Conservation (phyloP, 805 yeast species). For the Kregervanrija pseudodelftensis region DNA sequence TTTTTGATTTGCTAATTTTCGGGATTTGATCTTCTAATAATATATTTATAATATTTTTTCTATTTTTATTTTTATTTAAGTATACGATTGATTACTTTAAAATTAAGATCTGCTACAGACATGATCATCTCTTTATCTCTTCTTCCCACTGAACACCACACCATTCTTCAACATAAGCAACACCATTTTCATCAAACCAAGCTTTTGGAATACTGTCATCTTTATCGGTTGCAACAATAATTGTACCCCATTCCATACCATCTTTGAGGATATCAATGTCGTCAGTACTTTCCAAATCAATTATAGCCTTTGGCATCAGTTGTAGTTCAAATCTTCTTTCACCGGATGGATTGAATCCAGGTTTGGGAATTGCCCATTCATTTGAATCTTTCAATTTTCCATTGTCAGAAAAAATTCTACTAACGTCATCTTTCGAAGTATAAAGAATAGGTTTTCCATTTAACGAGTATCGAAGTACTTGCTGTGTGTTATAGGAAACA, state of each 20-base stretch:
- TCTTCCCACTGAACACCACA: slow-evolving; percentile 24
- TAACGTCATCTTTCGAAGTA: slow-evolving; percentile 51
- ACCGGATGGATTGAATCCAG: slow-evolving; percentile 55
- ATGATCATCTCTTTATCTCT: slow-evolving; percentile 2
- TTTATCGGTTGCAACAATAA: slow-evolving; percentile 59
- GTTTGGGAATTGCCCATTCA: slow-evolving; percentile 41
- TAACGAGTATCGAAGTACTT: slow-evolving; percentile 77
- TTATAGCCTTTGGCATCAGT: slow-evolving; percentile 87
- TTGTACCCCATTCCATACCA: slow-evolving; percentile 98
- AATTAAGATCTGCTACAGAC: neutral
- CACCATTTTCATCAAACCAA: slow-evolving; percentile 14
- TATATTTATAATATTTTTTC: too few species aligned
- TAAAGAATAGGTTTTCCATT: slow-evolving; percentile 75
- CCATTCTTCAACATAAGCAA: slow-evolving; percentile 20
- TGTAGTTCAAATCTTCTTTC: slow-evolving; percentile 74
- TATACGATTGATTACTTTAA: too few species aligned
- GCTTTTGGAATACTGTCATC: slow-evolving; percentile 12
- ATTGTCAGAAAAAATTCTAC: slow-evolving; percentile 32
- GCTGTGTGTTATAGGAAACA: slow-evolving; percentile 77
- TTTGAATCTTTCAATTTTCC: slow-evolving; percentile 15
- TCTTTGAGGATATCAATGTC: slow-evolving; percentile 37
- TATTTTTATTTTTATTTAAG: too few species aligned
- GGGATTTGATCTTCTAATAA: neutral
- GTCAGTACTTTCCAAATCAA: slow-evolving; percentile 58
- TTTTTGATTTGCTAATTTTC: neutral